phyloP scores from a whole-genome alignment of 2,329 filamentous ascomycete species.

The Samsoniella hepiali region DNA sequence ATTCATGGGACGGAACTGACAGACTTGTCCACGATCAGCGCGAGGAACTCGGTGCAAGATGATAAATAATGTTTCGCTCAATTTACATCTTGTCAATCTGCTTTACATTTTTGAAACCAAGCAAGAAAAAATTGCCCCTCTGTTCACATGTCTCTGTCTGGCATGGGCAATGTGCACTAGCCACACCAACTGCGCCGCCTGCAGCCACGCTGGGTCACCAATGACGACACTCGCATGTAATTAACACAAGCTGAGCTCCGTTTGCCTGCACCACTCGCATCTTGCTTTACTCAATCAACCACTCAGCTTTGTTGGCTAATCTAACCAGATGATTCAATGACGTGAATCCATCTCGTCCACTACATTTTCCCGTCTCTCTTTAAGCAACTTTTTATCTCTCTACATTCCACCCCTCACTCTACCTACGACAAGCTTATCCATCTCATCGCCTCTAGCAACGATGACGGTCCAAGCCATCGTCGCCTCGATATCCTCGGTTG shows the following conservation, averaged over 20 bases:
- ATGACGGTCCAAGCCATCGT: slow-evolving; percentile 33
- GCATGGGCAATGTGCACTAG: not conserved
- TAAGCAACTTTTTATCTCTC: not conserved
- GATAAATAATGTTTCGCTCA: too few relatives aligned
- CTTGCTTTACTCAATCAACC: not conserved
- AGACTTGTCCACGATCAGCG: too few relatives aligned
- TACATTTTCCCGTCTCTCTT: slow-evolving; percentile 9
- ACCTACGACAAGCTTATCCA: not conserved
- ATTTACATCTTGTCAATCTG: too few relatives aligned
- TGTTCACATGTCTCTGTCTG: too few relatives aligned
- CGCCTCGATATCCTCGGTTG: slow-evolving; percentile 35
- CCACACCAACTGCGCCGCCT: slow-evolving; percentile 1
- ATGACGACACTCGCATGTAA: not conserved
- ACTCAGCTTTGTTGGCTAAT: slow-evolving; percentile 2
- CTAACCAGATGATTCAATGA: slow-evolving; percentile 2
- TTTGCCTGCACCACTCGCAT: not conserved
- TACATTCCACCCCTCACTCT: not conserved
- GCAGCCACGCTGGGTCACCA: slow-evolving; percentile 1
- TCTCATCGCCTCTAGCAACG: slow-evolving; percentile 8
- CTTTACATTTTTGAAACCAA: too few relatives aligned
- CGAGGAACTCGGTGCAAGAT: too few relatives aligned
- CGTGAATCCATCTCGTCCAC: not conserved
- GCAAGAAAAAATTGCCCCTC: too few relatives aligned
- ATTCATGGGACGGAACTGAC: too few relatives aligned
- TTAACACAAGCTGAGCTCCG: not conserved